Conservation (phyloP, 352 stramenopile species). For the Thalassiosira allenii region DNA sequence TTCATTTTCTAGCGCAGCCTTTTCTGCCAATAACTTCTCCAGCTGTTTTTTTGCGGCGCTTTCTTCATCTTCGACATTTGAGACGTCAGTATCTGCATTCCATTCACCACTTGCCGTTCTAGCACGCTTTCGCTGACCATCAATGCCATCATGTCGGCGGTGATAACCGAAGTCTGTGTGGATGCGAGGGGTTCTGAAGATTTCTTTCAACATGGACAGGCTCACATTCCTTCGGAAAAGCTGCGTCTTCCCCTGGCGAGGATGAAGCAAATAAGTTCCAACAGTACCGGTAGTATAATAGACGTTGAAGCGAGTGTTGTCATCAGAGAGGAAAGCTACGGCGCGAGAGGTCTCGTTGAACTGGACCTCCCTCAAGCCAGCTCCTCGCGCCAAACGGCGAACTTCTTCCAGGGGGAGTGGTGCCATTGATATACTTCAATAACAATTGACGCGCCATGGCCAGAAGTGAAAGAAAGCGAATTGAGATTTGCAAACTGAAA, state of each 20-base stretch:
- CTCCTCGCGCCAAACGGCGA: background rate
- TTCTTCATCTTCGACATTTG: too few relatives aligned
- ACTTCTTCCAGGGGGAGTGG: background rate
- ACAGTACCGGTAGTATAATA: slow-evolving; percentile 24
- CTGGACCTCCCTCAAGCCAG: background rate
- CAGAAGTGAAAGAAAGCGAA: too few relatives aligned
- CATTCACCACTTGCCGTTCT: background rate
- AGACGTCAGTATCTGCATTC: background rate
- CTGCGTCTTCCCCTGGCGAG: slow-evolving; percentile 32
- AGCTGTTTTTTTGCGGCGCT: too few relatives aligned
- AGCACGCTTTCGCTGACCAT: background rate
- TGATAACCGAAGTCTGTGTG: slow-evolving; percentile 40
- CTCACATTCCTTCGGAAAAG: slow-evolving; percentile 21
- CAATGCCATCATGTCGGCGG: background rate
- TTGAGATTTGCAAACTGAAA: too few relatives aligned
- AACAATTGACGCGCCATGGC: too few relatives aligned
- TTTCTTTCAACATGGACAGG: slow-evolving; percentile 8
- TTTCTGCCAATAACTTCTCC: background rate
- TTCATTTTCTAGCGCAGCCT: background rate
- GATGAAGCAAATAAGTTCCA: slow-evolving; percentile 25
- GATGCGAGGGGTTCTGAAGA: slow-evolving; percentile 28
- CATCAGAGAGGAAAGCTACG: too few relatives aligned
- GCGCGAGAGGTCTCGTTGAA: too few relatives aligned
- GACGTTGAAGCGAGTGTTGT: too few relatives aligned
- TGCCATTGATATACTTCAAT: too few relatives aligned